phyloP scores from a whole-genome alignment of 768 basidiomycete genomes.

The Hortiboletus campestris region DNA sequence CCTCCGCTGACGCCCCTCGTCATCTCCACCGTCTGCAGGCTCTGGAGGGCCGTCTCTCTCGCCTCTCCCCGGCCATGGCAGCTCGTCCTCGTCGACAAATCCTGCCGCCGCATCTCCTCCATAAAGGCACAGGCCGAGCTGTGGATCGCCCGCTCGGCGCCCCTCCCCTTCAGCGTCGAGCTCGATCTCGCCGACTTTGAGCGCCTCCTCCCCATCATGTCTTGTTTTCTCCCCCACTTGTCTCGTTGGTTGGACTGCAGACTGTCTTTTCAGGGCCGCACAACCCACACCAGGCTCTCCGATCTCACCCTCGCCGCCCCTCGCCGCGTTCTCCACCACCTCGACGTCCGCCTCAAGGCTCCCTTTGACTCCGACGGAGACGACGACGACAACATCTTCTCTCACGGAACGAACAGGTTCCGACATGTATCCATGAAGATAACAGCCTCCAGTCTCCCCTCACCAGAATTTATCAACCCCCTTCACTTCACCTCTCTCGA shows the following conservation, averaged over 20 bases:
- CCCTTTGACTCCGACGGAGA: conserved; percentile 22
- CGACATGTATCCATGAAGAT: conserved; percentile 47
- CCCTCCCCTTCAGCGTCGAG: conserved; percentile 55
- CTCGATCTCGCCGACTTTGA: conserved; percentile 48
- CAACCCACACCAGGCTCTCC: conserved; percentile 29
- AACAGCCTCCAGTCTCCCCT: conserved; percentile 49
- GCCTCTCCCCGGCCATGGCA: conserved; percentile 63
- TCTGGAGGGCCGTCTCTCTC: conserved; percentile 57
- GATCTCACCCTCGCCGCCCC: conserved; percentile 20
- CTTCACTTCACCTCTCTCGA: conserved; percentile 57
- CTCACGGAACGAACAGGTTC: conserved; percentile 36
- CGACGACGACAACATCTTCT: conserved; percentile 26
- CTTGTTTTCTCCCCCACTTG: conserved; percentile 56
- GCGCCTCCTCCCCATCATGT: conserved; percentile 58
- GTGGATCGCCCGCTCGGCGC: conserved; percentile 53
- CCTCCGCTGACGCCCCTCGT: conserved; percentile 49
- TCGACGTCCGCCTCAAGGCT: conserved; percentile 21
- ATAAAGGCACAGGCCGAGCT: conserved; percentile 49
- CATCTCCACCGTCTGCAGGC: conserved; percentile 52
- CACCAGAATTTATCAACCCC: conserved; percentile 40
- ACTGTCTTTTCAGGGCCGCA: conserved; percentile 38
- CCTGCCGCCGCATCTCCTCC: conserved; percentile 31
- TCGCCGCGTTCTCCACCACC: conserved; percentile 29
- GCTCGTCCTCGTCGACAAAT: conserved; percentile 50
- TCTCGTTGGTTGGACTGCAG: conserved; percentile 57